Evolutionary conservation across 1,139 yeast genomes (phyloP).

Genomic region (Citeromyces siamensis): DNA sequence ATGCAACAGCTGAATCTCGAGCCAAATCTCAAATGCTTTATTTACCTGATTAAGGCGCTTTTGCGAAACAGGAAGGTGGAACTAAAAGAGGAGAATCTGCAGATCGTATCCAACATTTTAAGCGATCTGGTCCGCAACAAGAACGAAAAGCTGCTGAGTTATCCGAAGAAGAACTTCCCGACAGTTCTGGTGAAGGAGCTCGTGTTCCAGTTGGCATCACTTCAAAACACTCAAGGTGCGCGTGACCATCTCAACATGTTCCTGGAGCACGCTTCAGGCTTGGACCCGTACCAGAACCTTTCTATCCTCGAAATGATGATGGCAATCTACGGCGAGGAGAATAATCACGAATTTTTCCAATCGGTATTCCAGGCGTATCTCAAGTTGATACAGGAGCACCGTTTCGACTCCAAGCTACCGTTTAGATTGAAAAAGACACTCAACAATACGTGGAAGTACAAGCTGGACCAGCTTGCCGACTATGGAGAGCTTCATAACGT

Average conservation of each 20-base stretch:
- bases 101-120: slow-evolving; percentile 24
- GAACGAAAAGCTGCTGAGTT: not conserved
- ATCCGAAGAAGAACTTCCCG: slow-evolving; percentile 10
- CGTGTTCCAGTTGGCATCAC: slow-evolving; percentile 16
- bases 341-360: slow-evolving; percentile 21
- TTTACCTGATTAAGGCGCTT: slow-evolving; percentile 5
- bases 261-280: slow-evolving; percentile 12
- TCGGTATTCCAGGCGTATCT: slow-evolving; percentile 15
- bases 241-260: slow-evolving; percentile 18
- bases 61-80: slow-evolving; percentile 8
- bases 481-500: not conserved
- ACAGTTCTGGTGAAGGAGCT: slow-evolving; percentile 22
- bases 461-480: slow-evolving; percentile 1
- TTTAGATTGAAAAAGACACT: not conserved
- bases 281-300: slow-evolving; percentile 15
- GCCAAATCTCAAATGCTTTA: slow-evolving; percentile 5
- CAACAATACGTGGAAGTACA: not conserved
- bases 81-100: slow-evolving; percentile 17
- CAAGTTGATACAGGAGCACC: slow-evolving; percentile 11
- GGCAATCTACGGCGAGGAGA: slow-evolving; percentile 17
- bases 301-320: slow-evolving; percentile 19
- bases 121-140: slow-evolving; percentile 25
- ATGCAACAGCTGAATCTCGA: not conserved
- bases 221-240: slow-evolving; percentile 19
- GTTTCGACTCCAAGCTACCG: not conserved